Evolutionary conservation across 164 flowering plant species (phyloP).

Genomic region (Stephania japonica): DNA sequence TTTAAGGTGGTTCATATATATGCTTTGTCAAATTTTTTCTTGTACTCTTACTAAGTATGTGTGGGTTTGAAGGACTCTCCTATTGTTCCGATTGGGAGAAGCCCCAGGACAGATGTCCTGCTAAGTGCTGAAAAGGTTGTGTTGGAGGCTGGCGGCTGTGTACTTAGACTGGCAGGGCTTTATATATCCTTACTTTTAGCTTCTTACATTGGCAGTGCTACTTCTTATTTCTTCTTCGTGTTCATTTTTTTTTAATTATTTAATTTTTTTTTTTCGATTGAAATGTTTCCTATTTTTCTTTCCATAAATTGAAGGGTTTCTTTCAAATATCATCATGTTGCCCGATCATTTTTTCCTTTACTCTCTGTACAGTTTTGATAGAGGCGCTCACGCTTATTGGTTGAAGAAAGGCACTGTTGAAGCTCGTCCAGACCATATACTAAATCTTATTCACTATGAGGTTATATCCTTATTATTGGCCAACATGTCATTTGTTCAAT

Average conservation of each 20-base stretch:
- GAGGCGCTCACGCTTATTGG: conserved; percentile 86
- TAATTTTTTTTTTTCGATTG: too few species aligned
- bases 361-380: conserved; percentile 55
- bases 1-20: neutral
- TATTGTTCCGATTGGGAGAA: conserved; percentile 76
- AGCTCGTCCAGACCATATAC: conserved; percentile 75
- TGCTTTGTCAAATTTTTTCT: neutral
- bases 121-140: conserved; percentile 71
- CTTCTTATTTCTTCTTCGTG: neutral
- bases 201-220: neutral
- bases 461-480: conserved; percentile 23
- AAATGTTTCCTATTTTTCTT: neutral
- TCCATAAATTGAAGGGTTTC: neutral
- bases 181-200: conserved; percentile 67
- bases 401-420: conserved; percentile 75
- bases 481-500: neutral
- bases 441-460: conserved; percentile 97
- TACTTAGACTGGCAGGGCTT: conserved; percentile 91
- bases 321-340: neutral
- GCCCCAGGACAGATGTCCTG: conserved; percentile 86
- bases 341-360: conserved; percentile 29
- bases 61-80: conserved; percentile 63
- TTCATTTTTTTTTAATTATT: too few species aligned
- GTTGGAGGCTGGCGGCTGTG: conserved; percentile 74
- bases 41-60: neutral